Evolutionary conservation across 352 stramenopile species (phyloP), one percentile per base, ranked within the genome.

Genomic region (Phytophthora citrophthora): DNA sequence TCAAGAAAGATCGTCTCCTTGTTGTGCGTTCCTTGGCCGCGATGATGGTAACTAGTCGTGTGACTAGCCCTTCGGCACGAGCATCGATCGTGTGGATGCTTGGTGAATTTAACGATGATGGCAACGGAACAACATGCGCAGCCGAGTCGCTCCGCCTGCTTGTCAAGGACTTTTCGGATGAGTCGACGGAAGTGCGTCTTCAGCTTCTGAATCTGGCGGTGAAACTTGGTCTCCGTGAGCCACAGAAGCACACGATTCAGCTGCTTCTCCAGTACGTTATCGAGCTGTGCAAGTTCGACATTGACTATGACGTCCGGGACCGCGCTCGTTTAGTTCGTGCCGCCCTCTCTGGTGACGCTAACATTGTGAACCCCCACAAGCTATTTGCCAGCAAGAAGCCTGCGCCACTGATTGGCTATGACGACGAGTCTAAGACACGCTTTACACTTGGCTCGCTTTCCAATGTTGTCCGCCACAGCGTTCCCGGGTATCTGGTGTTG

Each of bases 51-150:
- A 81, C 77, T 40, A 68, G 67, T 15, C 87, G 80, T 36, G 86
- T 93, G 29, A 87, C 73, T n/a, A 92, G 78, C 51, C 76, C 85
- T 29, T 84, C 72, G 0, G 92, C 92, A 3, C 81, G 92, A 10
- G 90, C 93, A 12, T 97, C 88, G 10, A 96, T 98, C 29, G 76
- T 97, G n/a, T 98, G 91, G 91, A 94, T 98, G 75, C 77, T 97
- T 7, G 91, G 89, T 8, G 93, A 98, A 61, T 98, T 97, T 56
- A 80, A 88, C 9, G 77, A 88, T 54, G 76, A 89, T 8, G 82
- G 75, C 12, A 79, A 85, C 12, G 76, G 78, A 12, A 77, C 79
- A n/a, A 83, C 79, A 10, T 83, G 93, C 13, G 90, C 80, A 1
- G 84, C 77, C 13, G 94, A 98, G 60, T 79, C 91, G 11, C 72